A percentile compares a stretch with the other conserved stretches of the same genome.
Evolutionary conservation across 2,329 filamentous ascomycete species (phyloP).

Genomic region (Aspergillus sp.): DNA sequence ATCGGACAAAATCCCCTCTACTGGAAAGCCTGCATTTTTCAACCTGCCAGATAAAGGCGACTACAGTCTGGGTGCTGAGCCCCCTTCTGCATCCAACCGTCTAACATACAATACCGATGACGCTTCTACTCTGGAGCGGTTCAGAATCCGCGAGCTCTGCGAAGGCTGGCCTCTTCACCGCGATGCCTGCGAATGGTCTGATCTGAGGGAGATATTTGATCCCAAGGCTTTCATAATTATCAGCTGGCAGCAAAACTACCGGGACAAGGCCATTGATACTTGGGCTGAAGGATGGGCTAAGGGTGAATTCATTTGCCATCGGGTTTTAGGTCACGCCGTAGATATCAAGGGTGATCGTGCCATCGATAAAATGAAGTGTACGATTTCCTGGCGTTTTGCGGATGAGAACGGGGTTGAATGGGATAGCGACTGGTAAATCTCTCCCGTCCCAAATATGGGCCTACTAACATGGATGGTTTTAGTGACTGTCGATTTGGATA

Average conservation of each 20-base stretch:
- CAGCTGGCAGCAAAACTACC: conserved; percentile 10
- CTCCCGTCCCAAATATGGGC: neutral
- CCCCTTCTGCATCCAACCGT: neutral
- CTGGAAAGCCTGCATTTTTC: neutral
- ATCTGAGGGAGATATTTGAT: neutral
- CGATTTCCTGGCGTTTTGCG: conserved; percentile 5
- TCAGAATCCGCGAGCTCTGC: conserved; percentile 5
- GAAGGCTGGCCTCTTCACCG: conserved; percentile 11
- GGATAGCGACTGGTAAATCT: neutral
- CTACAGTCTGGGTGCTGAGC: neutral
- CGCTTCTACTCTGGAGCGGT: conserved; percentile 2
- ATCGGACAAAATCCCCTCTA: neutral
- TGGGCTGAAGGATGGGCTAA: conserved; percentile 7
- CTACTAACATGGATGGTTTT: neutral
- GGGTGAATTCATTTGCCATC: conserved; percentile 4
- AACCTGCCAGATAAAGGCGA: neutral
- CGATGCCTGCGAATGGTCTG: conserved; percentile 10
- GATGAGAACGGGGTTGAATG: conserved; percentile 9
- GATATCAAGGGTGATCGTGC: conserved; percentile 9
- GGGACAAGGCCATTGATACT: conserved; percentile 3
- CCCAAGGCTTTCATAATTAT: conserved; percentile 5
- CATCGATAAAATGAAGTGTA: conserved; percentile 10
- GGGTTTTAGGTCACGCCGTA: conserved; percentile 2
- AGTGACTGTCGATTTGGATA: conserved; percentile 4
- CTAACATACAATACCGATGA: neutral